Evolutionary conservation across 1,139 yeast species (phyloP), one percentile per base, ranked within the genome.

Genomic region (Insectozyma bohioensis): DNA sequence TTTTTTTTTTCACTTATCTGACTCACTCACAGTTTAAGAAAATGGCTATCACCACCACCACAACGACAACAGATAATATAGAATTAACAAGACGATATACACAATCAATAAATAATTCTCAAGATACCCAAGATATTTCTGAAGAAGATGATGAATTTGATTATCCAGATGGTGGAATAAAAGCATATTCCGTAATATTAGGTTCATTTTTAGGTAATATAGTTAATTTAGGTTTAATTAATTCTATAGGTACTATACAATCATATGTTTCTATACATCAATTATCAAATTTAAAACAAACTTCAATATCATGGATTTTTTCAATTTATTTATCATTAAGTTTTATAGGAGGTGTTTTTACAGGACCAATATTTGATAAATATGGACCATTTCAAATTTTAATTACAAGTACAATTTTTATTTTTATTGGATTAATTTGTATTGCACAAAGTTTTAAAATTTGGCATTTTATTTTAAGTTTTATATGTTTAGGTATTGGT

Each of bases 201-300:
- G 88, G 88, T 1, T 71, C 82, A 1, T 78, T 78, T 52, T 54
- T 75, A 30, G 80, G 85, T 1, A 59, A 76, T 24, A 58, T 74
- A 3, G 73, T 77, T 6, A 68, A 72, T 5, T 77, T 82, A 48
- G 88, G 88, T 2, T 50, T 80, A 11, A 60, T 74, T 40, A 80
- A 79, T 45, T 60, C 82, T 2, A 65, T 74, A 9, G 86, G 86
- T 16, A 30, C 63, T 5, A 57, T 63, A 20, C 66, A 63, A 38
- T 49, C 64, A 3, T 61, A 61, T 33, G 46, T 62, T 6, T 50
- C 9, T 18, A 64, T 4, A 43, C 47, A 14, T 64, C 61, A 42
- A 67, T 61, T 38, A 46, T 62, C 29, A 51, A 51, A 1, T 42
- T 37, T 17, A 47, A 48, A 6, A 20, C 33, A 16, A 38, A 51